A percentile compares a stretch with the other conserved stretches of the same genome.
Conservation (phyloP, 1,139 yeast species). For the Geotrichum fermentans region DNA sequence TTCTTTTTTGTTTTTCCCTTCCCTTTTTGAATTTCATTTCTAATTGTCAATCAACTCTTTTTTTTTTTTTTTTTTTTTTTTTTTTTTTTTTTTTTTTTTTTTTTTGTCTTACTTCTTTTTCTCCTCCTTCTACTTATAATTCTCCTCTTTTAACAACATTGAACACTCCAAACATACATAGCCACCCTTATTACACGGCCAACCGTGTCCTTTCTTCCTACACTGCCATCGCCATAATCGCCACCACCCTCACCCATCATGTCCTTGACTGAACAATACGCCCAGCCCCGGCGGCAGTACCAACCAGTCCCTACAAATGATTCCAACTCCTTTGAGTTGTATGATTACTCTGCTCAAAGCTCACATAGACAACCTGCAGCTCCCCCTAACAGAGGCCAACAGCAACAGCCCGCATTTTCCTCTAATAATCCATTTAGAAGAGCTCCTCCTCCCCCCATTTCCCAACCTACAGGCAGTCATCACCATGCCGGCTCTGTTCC, state of each 20-base stretch:
- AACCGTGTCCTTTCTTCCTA: neutral
- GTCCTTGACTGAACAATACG: slow-evolving; percentile 10
- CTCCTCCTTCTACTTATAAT: neutral
- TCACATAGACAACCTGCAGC: slow-evolving; percentile 1
- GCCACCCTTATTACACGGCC: neutral
- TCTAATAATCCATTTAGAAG: slow-evolving; percentile 21
- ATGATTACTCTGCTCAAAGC: slow-evolving; percentile 1
- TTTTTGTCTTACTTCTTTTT: neutral
- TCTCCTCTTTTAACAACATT: neutral
- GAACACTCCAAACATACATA: neutral
- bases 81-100: neutral
- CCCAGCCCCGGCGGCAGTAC: slow-evolving; percentile 5
- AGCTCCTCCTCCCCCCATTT: slow-evolving; percentile 12
- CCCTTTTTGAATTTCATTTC: neutral
- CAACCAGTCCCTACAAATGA: neutral
- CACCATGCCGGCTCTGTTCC: neutral
- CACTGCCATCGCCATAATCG: neutral
- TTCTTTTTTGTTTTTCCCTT: neutral
- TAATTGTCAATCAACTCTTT: neutral
- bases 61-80: neutral
- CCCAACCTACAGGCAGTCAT: neutral
- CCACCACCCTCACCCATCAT: slow-evolving; percentile 3
- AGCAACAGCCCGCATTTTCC: slow-evolving; percentile 11
- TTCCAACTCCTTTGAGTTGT: slow-evolving; percentile 10
- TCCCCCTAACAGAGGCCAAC: neutral